Conservation (phyloP, 177 flowering plant genomes). For the Vitis hybrid region DNA sequence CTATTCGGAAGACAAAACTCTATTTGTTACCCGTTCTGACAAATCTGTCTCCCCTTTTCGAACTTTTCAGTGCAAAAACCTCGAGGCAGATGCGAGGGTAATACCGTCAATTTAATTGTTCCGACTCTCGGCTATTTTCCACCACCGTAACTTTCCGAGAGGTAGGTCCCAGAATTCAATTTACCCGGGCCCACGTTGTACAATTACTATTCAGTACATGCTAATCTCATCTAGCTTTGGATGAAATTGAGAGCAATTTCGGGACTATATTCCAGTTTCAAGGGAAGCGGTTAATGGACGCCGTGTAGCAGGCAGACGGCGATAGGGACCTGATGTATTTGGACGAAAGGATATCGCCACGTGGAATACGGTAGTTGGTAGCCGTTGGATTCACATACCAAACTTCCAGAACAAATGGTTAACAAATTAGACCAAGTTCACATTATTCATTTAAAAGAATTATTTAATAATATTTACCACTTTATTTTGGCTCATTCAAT, state of each 20-base stretch:
- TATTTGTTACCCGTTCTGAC: no score
- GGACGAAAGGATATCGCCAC: neutral
- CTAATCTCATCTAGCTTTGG: no score
- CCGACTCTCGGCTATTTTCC: no score
- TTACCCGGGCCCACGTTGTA: no score
- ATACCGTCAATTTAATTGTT: neutral
- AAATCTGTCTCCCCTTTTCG: no score
- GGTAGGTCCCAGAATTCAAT: neutral
- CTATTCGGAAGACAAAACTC: no score
- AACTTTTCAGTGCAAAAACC: no score
- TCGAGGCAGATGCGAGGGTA: neutral
- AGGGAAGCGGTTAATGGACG: neutral
- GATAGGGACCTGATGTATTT: neutral
- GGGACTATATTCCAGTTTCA: neutral
- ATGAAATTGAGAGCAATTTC: no score
- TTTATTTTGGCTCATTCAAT: no score
- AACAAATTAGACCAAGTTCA: neutral
- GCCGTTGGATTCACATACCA: neutral
- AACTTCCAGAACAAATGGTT: neutral
- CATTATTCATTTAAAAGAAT: neutral
- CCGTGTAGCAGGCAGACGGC: constrained; percentile 5
- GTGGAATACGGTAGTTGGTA: neutral
- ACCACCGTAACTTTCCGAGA: neutral
- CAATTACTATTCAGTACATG: no score
- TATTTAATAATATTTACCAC: no score